These are phyloP conservation scores for Neurospora sp. DNA, from an alignment of 495 filamentous ascomycete species.

Conservation along the genomic window DNA sequence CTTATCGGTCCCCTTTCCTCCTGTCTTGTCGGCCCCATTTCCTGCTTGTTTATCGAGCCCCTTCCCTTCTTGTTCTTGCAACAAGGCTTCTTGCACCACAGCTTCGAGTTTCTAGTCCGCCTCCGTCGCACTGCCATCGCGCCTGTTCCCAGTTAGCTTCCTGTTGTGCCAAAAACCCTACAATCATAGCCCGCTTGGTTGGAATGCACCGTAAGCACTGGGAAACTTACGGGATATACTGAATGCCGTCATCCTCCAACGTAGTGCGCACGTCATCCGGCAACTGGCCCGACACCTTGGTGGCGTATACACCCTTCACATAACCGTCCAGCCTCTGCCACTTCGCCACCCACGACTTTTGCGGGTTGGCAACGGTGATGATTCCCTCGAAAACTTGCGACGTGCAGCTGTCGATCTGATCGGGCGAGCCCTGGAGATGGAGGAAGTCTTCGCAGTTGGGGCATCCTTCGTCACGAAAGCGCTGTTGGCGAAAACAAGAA, in stretches of 20 bases:
- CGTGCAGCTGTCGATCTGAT: slow-evolving; percentile 84
- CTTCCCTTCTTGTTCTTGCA: neutral
- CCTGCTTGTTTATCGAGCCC: too few species aligned
- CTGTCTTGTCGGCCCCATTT: neutral
- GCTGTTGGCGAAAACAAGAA: slow-evolving; percentile 31
- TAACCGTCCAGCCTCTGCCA: slow-evolving; percentile 89
- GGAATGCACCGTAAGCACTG: neutral
- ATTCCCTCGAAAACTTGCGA: slow-evolving; percentile 90
- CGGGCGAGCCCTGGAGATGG: slow-evolving; percentile 62
- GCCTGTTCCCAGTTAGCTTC: slow-evolving; percentile 17
- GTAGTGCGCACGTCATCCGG: slow-evolving; percentile 53
- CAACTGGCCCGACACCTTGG: slow-evolving; percentile 71
- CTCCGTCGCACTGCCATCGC: slow-evolving; percentile 42
- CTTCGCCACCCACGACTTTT: slow-evolving; percentile 78
- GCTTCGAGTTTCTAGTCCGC: slow-evolving; percentile 17
- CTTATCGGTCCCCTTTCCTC: neutral
- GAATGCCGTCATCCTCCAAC: slow-evolving; percentile 59
- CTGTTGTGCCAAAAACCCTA: neutral
- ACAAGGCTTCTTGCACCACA: neutral
- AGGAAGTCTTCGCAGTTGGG: slow-evolving; percentile 94
- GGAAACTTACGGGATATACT: slow-evolving; percentile 54
- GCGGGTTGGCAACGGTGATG: slow-evolving; percentile 68
- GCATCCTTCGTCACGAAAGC: slow-evolving; percentile 76
- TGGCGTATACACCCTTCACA: slow-evolving; percentile 80
- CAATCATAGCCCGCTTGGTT: neutral